These are phyloP conservation scores for Solanum ossicruentum DNA, from an alignment of 257 asterid genomes.

Conservation along the genomic window DNA sequence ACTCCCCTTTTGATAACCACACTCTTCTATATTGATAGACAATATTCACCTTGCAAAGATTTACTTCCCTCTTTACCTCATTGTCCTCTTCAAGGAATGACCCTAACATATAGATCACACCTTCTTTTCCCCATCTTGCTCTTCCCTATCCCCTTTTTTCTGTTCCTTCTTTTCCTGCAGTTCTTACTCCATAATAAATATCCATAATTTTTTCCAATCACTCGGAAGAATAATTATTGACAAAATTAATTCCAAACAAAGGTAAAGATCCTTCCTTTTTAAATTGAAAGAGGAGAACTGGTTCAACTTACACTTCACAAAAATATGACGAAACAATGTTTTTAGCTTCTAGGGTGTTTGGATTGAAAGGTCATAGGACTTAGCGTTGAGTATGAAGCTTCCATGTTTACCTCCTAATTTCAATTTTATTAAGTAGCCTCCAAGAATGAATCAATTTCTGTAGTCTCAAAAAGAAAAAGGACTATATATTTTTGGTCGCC, in stretches of 20 bases:
- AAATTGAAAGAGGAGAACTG: neutral
- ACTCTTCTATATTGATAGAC: neutral
- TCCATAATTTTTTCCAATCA: neutral
- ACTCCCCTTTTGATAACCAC: neutral
- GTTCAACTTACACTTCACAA: neutral
- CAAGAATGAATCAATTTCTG: neutral
- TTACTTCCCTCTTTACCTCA: neutral
- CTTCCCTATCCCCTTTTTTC: neutral
- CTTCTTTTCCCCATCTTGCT: neutral
- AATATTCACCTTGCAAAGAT: neutral
- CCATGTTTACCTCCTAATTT: neutral
- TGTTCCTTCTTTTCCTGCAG: neutral
- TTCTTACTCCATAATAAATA: neutral
- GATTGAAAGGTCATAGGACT: neutral
- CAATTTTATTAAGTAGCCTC: neutral
- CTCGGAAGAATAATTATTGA: neutral
- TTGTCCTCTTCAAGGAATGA: neutral
- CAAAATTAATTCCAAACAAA: neutral
- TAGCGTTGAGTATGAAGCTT: neutral
- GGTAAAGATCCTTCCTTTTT: neutral
- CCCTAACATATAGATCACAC: neutral
- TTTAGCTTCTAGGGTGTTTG: neutral
- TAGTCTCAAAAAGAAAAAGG: neutral
- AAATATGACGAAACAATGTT: neutral
- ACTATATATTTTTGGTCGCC: neutral